Percentiles rank a stretch among this genome's conserved stretches.
Conservation (phyloP, 2,329 filamentous ascomycete genomes). For the Aureobasidium sp. region DNA sequence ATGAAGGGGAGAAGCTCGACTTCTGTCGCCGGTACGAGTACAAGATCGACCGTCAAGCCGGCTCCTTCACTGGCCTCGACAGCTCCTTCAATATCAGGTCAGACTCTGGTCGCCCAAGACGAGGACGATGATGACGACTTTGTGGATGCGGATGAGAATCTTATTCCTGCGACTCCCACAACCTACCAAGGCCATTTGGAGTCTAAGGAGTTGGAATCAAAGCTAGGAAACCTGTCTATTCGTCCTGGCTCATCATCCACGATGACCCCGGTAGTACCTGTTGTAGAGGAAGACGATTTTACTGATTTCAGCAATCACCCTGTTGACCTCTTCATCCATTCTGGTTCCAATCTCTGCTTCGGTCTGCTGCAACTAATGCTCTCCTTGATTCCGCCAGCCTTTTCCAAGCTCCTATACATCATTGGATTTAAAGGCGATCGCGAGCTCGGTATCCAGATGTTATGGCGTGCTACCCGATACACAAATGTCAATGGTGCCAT, state of each 20-base stretch:
- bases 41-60: background rate
- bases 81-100: background rate
- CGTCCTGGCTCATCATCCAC: background rate
- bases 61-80: background rate
- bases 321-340: conserved; percentile 85
- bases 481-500: conserved; percentile 86
- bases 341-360: conserved; percentile 81
- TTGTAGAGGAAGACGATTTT: conserved; percentile 46
- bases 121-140: conserved; percentile 43
- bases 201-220: conserved; percentile 19
- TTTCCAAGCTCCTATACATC: conserved; percentile 76
- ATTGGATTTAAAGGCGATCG: conserved; percentile 89
- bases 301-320: conserved; percentile 59
- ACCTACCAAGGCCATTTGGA: conserved; percentile 41
- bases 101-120: conserved; percentile 18
- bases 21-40: background rate
- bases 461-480: conserved; percentile 85
- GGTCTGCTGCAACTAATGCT: conserved; percentile 78
- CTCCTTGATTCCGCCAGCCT: conserved; percentile 87
- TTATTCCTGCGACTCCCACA: conserved; percentile 36
- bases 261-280: background rate
- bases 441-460: conserved; percentile 68
- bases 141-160: conserved; percentile 46
- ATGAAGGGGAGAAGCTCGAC: conserved; percentile 29
- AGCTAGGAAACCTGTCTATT: conserved; percentile 14